Base-by-base conservation (phyloP, 2,329 filamentous ascomycete genomes). In the Fusarium tanahbumbuense region DNA sequence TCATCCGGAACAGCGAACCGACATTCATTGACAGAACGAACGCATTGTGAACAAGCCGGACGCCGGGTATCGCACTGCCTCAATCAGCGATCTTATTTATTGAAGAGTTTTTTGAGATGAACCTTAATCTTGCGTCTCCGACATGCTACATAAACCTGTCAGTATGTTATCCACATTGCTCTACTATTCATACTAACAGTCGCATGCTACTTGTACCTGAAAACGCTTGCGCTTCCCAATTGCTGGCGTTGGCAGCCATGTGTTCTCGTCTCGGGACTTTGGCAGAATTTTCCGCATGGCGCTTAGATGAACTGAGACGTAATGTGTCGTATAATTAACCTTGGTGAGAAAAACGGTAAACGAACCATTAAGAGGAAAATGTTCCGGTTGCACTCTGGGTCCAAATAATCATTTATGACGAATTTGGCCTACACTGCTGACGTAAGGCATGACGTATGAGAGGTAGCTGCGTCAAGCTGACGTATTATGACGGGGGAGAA, bases 31-130 rank as follows among this genome's bases (percentile, higher is more conserved):
- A 30, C 45, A 13, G 45, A 47, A 47, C 45, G 45, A 47, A 30
- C 20, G 25, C 45, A 47, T 47, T 47, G 45, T 47, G 45, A 47
- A 47, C 45, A 47, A 47, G 27, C 13, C 25, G 45, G 45, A 8
- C 45, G 45, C 20, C 45, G 45, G 45, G n/a, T 47, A 47, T 47
- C 45, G 45, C 45, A 47, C 45, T 47, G 45, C 45, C 45, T 30
- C 20, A 13, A 15, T 47, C 27, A 47, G 45, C 45, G n/a, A 32
- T n/a, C 45, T 20, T 47, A 30, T 13, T 15, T n/a, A 10, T 8
- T 47, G 18, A 30, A 6, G 25, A 47, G 27, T n/a, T 47, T 15
- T 11, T n/a, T 30, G 45, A 30, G 18, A 47, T 18, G 27, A n/a
- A 47, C 45, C 28, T 47, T 47, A 11, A 47, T 47, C 20, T 47